Conservation (phyloP, 371 early-diverging fungal species). For the Lichtheimia hyalospora region DNA sequence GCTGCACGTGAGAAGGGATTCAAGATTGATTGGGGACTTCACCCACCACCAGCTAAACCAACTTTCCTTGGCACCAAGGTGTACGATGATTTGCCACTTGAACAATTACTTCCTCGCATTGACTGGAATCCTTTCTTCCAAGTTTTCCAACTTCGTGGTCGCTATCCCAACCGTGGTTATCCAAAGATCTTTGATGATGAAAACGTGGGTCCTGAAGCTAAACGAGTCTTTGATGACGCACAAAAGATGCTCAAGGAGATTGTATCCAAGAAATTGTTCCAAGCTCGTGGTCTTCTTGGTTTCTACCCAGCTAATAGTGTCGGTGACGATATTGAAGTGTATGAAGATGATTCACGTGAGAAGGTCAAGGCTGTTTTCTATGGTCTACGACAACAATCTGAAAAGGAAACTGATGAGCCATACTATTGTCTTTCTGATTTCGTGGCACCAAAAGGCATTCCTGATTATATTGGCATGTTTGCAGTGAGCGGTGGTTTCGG, state of each 20-base stretch:
- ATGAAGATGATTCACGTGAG: slow-evolving; percentile 67
- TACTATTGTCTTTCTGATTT: slow-evolving; percentile 90
- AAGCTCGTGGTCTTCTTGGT: slow-evolving; percentile 77
- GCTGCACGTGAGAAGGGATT: slow-evolving; percentile 66
- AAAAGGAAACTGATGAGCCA: slow-evolving; percentile 74
- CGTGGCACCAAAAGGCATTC: slow-evolving; percentile 78
- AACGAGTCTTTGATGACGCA: slow-evolving; percentile 86
- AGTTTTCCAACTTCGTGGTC: slow-evolving; percentile 92
- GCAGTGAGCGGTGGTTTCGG: slow-evolving; percentile 92
- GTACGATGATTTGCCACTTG: slow-evolving; percentile 74
- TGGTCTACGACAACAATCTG: slow-evolving; percentile 76
- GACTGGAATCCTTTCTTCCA: slow-evolving; percentile 98
- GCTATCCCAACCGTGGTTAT: slow-evolving; percentile 93
- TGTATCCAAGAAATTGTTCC: slow-evolving; percentile 65
- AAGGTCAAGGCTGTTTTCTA: slow-evolving; percentile 70
- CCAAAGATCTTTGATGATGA: slow-evolving; percentile 95
- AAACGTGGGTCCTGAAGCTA: slow-evolving; percentile 89
- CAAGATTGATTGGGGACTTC: slow-evolving; percentile 67
- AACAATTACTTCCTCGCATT: slow-evolving; percentile 70
- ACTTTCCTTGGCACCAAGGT: slow-evolving; percentile 77
- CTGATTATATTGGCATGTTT: slow-evolving; percentile 88
- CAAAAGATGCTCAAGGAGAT: slow-evolving; percentile 76
- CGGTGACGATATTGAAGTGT: slow-evolving; percentile 87
- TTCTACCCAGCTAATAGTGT: slow-evolving; percentile 88
- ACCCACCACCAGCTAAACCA: slow-evolving; percentile 70